Base-by-base conservation (phyloP, 352 stramenopile species). In the Thraustotheca clavata region DNA sequence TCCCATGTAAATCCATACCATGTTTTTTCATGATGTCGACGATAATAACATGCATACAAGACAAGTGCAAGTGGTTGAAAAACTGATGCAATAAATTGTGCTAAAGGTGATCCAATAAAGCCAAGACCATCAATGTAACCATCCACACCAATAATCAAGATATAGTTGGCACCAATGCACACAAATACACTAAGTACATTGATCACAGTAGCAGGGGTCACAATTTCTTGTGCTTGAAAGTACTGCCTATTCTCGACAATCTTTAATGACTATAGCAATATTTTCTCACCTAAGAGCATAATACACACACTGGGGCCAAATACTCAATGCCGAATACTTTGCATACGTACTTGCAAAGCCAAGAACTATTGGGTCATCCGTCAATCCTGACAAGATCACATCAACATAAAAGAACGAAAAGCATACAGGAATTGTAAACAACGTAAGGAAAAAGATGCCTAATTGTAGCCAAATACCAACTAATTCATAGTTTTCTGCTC, bases 371-470 rank as follows among this genome's bases (percentile, higher is more conserved):
- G 59, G 24, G 47, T 93, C 82, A 49, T 89, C 80, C 33, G 79
- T 91, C 12, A 89, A 72, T 47, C 80, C 76, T 40, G 70, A 68
- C 12, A 93, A 70, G 49, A 93, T 79, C 34, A 67, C 62, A 52
- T 88, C 81, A 22, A 91, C 80, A 63, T 88, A 93, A 68, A 86
- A 89, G 71, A 89, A 93, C 50, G 76, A 91, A 60, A 85, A 62
- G 69, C 89, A 82, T 50, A 89, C 83, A 0, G 83, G 83, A 57
- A 88, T 77, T 31, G 79, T 79, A 29, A 91, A 67, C 27, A 88
- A 43, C 38, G 80, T 69, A 50, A 89, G 73, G 67, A 90, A 79
- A 60, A 93, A 49, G 27, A 91, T 60, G 20, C 79, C 81, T 16
- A 93, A 69, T 60, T 93, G 80, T 36, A 93, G 74, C 83, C 81